These are phyloP conservation scores for Plasmodium berghei DNA, from an alignment of 169 alveolate species.

Conservation along the genomic window DNA sequence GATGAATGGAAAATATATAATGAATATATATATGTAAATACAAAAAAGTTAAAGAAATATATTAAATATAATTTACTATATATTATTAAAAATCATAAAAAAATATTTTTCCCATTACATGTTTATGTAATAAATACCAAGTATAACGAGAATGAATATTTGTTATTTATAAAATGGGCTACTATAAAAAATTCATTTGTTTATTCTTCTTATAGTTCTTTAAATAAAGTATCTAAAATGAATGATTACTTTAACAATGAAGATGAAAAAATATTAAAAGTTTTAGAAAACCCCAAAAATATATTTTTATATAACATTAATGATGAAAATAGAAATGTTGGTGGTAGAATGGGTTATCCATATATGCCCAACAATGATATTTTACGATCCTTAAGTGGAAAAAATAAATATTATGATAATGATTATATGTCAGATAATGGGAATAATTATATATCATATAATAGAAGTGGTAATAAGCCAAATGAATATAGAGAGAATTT, in stretches of 20 bases:
- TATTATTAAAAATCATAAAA: slow-evolving; percentile 68
- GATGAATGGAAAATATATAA: slow-evolving; percentile 75
- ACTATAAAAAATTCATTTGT: slow-evolving; percentile 64
- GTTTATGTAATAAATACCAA: slow-evolving; percentile 73
- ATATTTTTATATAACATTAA: slow-evolving; percentile 64
- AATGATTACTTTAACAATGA: slow-evolving; percentile 57
- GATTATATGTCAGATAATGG: slow-evolving; percentile 24
- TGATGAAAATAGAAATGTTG: slow-evolving; percentile 31
- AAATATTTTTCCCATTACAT: slow-evolving; percentile 63
- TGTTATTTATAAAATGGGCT: slow-evolving; percentile 72
- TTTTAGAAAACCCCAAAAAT: slow-evolving; percentile 55
- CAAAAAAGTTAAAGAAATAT: slow-evolving; percentile 38
- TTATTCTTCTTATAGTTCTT: slow-evolving; percentile 65
- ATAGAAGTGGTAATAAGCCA: background rate
- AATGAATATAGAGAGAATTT: slow-evolving; percentile 26
- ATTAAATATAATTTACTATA: slow-evolving; percentile 51
- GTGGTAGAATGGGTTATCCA: slow-evolving; percentile 32
- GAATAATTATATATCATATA: slow-evolving; percentile 12
- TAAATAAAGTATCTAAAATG: slow-evolving; percentile 60
- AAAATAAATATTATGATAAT: slow-evolving; percentile 17
- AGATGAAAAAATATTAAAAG: slow-evolving; percentile 60
- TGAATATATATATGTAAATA: slow-evolving; percentile 66
- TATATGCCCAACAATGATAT: background rate
- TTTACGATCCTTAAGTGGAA: slow-evolving; percentile 14
- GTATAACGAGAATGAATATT: slow-evolving; percentile 47